Conservation (phyloP, 306 rosid genomes). For the Malus sylvestris region DNA sequence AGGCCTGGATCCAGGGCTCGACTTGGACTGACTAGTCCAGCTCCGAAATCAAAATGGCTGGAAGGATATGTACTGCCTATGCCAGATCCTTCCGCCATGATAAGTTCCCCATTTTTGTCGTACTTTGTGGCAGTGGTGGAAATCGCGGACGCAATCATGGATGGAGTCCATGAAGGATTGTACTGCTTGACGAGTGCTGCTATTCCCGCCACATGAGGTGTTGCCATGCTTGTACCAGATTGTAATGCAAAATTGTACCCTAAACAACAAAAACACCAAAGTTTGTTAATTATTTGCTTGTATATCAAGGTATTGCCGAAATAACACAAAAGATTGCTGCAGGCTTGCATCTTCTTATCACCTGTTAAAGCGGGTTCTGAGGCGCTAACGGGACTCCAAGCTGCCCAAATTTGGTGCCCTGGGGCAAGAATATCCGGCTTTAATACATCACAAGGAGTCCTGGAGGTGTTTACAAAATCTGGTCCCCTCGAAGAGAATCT, state of each 20-base stretch:
- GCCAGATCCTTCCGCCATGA: conserved; percentile 61
- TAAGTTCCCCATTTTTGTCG: conserved; percentile 46
- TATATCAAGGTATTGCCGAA: neutral
- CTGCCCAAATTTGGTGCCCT: conserved; percentile 92
- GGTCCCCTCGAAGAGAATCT: conserved; percentile 94
- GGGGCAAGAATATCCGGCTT: conserved; percentile 95
- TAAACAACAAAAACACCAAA: conserved; percentile 11
- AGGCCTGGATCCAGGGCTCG: conserved; percentile 67
- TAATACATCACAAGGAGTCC: conserved; percentile 49
- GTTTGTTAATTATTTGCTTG: neutral
- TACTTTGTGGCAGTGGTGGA: conserved; percentile 68
- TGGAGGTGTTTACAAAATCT: conserved; percentile 44
- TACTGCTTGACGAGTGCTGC: conserved; percentile 84
- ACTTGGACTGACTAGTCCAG: conserved; percentile 61
- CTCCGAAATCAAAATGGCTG: conserved; percentile 69
- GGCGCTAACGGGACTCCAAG: conserved; percentile 80
- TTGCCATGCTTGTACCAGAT: conserved; percentile 94
- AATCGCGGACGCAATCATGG: conserved; percentile 81
- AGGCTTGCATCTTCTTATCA: neutral
- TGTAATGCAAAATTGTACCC: conserved; percentile 57
- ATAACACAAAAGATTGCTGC: neutral
- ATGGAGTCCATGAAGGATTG: conserved; percentile 82
- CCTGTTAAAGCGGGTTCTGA: conserved; percentile 49
- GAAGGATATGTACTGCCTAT: conserved; percentile 39
- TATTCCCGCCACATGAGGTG: conserved; percentile 83